Conservation (phyloP, 768 basidiomycete genomes). For the Chiua virens region DNA sequence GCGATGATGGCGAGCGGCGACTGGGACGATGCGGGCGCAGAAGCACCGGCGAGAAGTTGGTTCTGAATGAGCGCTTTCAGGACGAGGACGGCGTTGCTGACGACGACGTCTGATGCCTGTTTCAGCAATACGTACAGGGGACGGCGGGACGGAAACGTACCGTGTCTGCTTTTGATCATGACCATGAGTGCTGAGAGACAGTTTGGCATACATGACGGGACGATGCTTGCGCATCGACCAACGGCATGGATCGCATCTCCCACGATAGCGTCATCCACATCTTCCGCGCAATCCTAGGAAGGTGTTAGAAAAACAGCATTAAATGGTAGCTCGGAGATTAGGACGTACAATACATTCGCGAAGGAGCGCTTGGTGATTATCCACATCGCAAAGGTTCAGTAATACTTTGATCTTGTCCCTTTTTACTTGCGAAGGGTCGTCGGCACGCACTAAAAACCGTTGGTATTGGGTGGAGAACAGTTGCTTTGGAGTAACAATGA, state of each 20-base stretch:
- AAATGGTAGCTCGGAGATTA: background rate
- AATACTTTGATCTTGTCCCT: conserved; percentile 74
- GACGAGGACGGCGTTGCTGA: conserved; percentile 79
- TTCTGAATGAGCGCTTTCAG: conserved; percentile 82
- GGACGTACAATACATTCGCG: conserved; percentile 79
- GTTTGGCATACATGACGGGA: conserved; percentile 67
- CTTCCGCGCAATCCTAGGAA: conserved; percentile 77
- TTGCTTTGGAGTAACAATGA: conserved; percentile 18
- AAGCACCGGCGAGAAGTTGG: conserved; percentile 44
- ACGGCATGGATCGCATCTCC: conserved; percentile 74
- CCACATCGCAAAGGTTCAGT: conserved; percentile 57
- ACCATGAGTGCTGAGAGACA: conserved; percentile 75
- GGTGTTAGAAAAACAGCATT: background rate
- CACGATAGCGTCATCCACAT: conserved; percentile 69
- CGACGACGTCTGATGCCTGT: conserved; percentile 59
- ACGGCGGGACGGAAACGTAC: conserved; percentile 39
- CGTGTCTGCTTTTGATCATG: conserved; percentile 77
- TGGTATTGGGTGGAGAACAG: conserved; percentile 63
- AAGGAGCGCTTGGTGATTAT: conserved; percentile 71
- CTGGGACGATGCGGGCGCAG: conserved; percentile 27
- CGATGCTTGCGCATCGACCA: conserved; percentile 66
- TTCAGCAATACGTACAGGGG: conserved; percentile 2
- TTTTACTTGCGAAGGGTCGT: conserved; percentile 69
- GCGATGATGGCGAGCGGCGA: conserved; percentile 69
- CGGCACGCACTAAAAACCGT: conserved; percentile 66